Conservation (phyloP, 495 filamentous ascomycete genomes). For the Monascus purpureus region DNA sequence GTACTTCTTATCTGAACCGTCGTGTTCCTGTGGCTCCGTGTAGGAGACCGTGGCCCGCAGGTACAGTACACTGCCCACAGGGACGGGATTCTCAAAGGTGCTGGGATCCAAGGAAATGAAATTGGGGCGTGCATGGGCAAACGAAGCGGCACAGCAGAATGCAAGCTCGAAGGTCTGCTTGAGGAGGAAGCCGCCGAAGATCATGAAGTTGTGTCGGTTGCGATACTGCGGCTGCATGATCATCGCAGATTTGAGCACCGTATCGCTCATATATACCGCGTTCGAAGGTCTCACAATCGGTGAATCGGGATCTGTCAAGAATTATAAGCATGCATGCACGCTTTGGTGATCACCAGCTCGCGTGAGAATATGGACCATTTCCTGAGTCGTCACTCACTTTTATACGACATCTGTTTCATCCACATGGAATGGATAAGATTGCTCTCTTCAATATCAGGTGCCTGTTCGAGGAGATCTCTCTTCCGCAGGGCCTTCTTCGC, state of each 20-base stretch:
- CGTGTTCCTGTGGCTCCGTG: conserved; percentile 47
- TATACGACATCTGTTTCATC: conserved; percentile 56
- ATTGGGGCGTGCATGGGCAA: conserved; percentile 58
- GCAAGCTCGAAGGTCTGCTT: conserved; percentile 76
- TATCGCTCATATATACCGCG: conserved; percentile 52
- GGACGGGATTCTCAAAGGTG: conserved; percentile 75
- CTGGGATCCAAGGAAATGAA: conserved; percentile 69
- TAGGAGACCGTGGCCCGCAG: conserved; percentile 65
- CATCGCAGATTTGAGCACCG: conserved; percentile 51
- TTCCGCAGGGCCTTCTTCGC: conserved; percentile 56
- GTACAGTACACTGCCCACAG: conserved; percentile 72
- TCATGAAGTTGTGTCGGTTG: conserved; percentile 81
- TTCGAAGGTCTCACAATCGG: conserved; percentile 43
- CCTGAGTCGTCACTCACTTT: conserved; percentile 31
- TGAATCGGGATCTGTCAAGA: conserved; percentile 39
- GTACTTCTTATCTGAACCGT: conserved; percentile 24
- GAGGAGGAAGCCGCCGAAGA: conserved; percentile 75
- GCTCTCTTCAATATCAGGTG: conserved; percentile 63
- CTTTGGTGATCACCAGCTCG: background rate
- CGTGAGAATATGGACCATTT: background rate
- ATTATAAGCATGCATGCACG: conserved; percentile 1
- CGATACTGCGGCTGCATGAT: conserved; percentile 86
- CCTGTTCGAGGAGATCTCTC: conserved; percentile 51
- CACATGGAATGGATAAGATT: conserved; percentile 71
- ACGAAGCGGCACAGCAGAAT: conserved; percentile 76